Conservation (phyloP, 345 rosid genomes). For the Pistacia vera region DNA sequence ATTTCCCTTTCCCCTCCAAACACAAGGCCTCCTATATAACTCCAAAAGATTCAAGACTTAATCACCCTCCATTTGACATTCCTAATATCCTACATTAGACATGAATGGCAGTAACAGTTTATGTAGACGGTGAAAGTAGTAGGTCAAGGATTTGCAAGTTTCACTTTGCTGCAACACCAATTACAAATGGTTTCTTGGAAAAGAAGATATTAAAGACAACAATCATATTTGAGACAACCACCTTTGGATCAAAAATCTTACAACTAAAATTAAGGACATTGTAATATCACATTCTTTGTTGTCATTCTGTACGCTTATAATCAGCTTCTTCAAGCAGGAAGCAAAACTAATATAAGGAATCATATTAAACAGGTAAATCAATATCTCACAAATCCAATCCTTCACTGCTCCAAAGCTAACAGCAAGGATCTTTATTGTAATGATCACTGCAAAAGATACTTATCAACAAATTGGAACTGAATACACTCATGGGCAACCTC, state of each 20-base stretch:
- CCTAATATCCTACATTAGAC: too few species aligned
- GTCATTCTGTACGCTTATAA: not conserved
- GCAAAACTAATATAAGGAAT: not conserved
- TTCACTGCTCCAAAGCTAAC: slow-evolving; percentile 18
- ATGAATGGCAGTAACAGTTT: too few species aligned
- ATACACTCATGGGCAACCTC: not conserved
- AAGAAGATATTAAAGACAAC: not conserved
- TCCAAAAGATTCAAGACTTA: too few species aligned
- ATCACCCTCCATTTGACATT: too few species aligned
- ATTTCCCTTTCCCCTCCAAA: too few species aligned
- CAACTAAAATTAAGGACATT: not conserved
- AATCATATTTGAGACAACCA: not conserved
- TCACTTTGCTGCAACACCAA: too few species aligned
- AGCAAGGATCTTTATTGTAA: slow-evolving; percentile 18
- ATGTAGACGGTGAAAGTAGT: too few species aligned
- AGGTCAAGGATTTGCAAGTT: too few species aligned
- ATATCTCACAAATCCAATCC: slow-evolving; percentile 25
- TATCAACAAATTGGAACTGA: slow-evolving; percentile 38
- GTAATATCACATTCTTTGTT: not conserved
- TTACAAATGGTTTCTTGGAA: too few species aligned
- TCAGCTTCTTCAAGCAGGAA: slow-evolving; percentile 8
- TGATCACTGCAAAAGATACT: slow-evolving; percentile 9
- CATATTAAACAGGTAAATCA: slow-evolving; percentile 12
- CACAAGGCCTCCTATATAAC: too few species aligned
- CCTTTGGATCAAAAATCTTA: not conserved